phyloP scores from a whole-genome alignment of 352 stramenopile species.

The Pythium aphanidermatum region DNA sequence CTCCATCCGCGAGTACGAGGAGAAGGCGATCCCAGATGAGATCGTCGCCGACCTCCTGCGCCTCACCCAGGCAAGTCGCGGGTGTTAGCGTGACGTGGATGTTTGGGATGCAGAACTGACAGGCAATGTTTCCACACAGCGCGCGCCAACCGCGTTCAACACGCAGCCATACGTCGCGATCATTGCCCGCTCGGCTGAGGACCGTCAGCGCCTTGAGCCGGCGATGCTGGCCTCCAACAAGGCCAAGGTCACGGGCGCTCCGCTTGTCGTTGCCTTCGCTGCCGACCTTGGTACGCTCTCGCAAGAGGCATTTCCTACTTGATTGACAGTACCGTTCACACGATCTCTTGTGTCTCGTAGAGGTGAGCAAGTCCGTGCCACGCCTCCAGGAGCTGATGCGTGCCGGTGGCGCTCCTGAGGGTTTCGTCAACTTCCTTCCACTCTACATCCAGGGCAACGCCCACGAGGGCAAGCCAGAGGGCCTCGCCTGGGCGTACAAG shows the following conservation, averaged over 20 bases:
- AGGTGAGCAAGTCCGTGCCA: conserved; percentile 59
- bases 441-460: conserved; percentile 22
- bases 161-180: conserved; percentile 35
- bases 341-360: conserved; percentile 23
- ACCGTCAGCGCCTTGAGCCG: conserved; percentile 18
- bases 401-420: conserved; percentile 33
- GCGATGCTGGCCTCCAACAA: conserved; percentile 31
- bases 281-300: conserved; percentile 35
- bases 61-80: conserved; percentile 16
- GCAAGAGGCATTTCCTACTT: too few species aligned
- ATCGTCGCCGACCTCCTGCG: conserved; percentile 20
- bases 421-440: conserved; percentile 20
- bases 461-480: conserved; percentile 14
- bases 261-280: conserved; percentile 67
- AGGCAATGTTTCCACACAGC: conserved; percentile 5
- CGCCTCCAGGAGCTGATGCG: conserved; percentile 54
- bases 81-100: neutral
- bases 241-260: conserved; percentile 47
- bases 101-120: conserved; percentile 1
- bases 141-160: conserved; percentile 37
- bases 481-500: conserved; percentile 32
- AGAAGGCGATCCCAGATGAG: conserved; percentile 17
- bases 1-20: conserved; percentile 17
- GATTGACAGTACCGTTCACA: too few species aligned
- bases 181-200: conserved; percentile 18